Percentiles rank a stretch among this genome's conserved stretches.
Conservation (phyloP, 768 basidiomycete species). For the Tricholoma flavovirens region DNA sequence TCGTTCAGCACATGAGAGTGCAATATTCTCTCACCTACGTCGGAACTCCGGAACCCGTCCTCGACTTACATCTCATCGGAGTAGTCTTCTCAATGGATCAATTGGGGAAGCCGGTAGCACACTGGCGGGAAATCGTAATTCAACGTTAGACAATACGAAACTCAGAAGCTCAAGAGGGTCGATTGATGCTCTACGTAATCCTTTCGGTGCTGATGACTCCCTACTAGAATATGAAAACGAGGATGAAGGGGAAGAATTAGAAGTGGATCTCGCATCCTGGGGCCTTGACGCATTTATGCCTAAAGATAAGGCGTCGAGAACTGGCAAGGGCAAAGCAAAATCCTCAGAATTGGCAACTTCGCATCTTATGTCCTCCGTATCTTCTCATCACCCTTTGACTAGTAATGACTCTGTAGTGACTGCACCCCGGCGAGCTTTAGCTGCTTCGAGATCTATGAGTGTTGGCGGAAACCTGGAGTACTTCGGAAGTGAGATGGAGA, state of each 20-base stretch:
- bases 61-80: conserved; percentile 39
- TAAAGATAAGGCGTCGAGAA: conserved; percentile 52
- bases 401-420: conserved; percentile 31
- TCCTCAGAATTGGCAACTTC: conserved; percentile 32
- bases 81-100: conserved; percentile 64
- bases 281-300: conserved; percentile 74
- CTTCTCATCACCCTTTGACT: conserved; percentile 37
- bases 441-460: conserved; percentile 58
- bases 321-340: conserved; percentile 38
- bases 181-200: conserved; percentile 62
- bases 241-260: conserved; percentile 48
- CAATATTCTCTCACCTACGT: conserved; percentile 78
- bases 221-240: conserved; percentile 50
- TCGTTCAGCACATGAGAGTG: conserved; percentile 74
- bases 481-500: conserved; percentile 20
- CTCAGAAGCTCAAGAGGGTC: conserved; percentile 55
- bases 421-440: conserved; percentile 30
- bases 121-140: conserved; percentile 46
- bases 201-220: conserved; percentile 63
- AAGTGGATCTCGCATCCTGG: conserved; percentile 82
- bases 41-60: conserved; percentile 46
- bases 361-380: conserved; percentile 35
- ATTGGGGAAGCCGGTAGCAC: conserved; percentile 54
- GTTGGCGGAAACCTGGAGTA: conserved; percentile 54
- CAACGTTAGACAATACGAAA: conserved; percentile 40